Base-by-base conservation (phyloP, 495 filamentous ascomycete species). In the Xylaria sp. region DNA sequence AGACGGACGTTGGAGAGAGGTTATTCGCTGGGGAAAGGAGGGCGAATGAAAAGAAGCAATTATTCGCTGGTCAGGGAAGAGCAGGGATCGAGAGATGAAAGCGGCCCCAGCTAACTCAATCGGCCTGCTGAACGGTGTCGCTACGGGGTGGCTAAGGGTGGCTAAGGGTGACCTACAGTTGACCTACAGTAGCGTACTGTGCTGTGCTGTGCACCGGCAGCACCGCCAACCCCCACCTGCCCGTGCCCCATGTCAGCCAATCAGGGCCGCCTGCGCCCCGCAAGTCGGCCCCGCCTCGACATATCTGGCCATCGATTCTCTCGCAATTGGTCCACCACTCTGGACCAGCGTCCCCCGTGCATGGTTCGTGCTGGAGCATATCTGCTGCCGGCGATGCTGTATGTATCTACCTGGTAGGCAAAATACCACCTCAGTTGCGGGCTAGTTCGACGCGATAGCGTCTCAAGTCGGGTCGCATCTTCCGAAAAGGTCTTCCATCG, bases 31-130 rank as follows among this genome's bases (percentile, higher is more conserved):
- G 61, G 44, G 61, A 71, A 71, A 65, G 69, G 69, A 64, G 69
- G 68, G 50, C 69, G 69, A 71, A 66, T 71, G 66, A 58, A 66
- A 66, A 66, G 61, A 64, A 71, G 61, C 69, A 71, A 71, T 66
- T 59, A 50, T 52, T 62, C 35, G 59, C 59, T 24, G 59, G 37
- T 8, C 37, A 40, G 59, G 59, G 21, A 41, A 31, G 29, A 50
- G 3, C 69, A 65, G 69, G 68, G 68, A 48, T 63, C n/a, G 14
- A 41, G n/a, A 44, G 44, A 59, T 50, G 50, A 71, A 71, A 64
- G 61, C 61, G 50, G 61, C n/a, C n/a, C 44, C 33, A 44, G 21
- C 50, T 50, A 37, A 55, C 31, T 55, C 35, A 33, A 55, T 61
- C 61, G 58, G 40, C 43, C 24, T 41, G 4, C 35, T n/a, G n/a